Conservation (phyloP, 192 early-diverging fungal genomes). For the Ambispora gerdemannii region DNA sequence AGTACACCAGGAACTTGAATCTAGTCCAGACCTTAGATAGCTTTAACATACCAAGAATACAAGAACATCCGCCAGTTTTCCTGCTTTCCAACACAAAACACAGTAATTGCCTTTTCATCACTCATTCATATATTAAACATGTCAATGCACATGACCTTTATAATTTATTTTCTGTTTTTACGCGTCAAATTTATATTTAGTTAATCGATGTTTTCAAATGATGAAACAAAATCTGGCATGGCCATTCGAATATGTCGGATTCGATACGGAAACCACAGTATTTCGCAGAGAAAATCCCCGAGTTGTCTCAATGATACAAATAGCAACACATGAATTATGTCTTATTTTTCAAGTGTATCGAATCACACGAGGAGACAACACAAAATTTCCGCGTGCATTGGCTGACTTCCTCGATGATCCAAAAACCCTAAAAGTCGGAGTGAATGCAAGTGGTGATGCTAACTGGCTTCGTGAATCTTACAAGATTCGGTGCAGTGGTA, state of each 20-base stretch:
- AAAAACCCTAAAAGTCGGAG: slow-evolving; percentile 34
- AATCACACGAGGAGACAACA: slow-evolving; percentile 22
- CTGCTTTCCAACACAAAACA: not conserved
- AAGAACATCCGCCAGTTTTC: not conserved
- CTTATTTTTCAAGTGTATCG: slow-evolving; percentile 43
- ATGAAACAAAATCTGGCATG: not conserved
- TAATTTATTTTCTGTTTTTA: not conserved
- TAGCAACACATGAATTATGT: slow-evolving; percentile 42
- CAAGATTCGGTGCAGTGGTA: slow-evolving; percentile 28
- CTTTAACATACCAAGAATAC: not conserved
- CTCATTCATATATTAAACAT: no score
- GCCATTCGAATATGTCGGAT: slow-evolving; percentile 35
- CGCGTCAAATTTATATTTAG: slow-evolving; percentile 1
- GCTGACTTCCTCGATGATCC: slow-evolving; percentile 35
- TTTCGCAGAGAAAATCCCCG: slow-evolving; percentile 13
- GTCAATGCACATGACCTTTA: no score
- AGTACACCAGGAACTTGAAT: not conserved
- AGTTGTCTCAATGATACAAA: slow-evolving; percentile 39
- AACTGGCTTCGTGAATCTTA: slow-evolving; percentile 28
- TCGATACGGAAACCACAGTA: slow-evolving; percentile 44
- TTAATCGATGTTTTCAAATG: slow-evolving; percentile 8
- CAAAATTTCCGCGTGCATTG: slow-evolving; percentile 36
- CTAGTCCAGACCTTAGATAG: not conserved
- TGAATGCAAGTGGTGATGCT: slow-evolving; percentile 33
- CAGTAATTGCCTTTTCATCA: not conserved